Evolutionary conservation across 2,329 filamentous ascomycete genomes (phyloP).

Genomic region (Sporothrix brasiliensis): DNA sequence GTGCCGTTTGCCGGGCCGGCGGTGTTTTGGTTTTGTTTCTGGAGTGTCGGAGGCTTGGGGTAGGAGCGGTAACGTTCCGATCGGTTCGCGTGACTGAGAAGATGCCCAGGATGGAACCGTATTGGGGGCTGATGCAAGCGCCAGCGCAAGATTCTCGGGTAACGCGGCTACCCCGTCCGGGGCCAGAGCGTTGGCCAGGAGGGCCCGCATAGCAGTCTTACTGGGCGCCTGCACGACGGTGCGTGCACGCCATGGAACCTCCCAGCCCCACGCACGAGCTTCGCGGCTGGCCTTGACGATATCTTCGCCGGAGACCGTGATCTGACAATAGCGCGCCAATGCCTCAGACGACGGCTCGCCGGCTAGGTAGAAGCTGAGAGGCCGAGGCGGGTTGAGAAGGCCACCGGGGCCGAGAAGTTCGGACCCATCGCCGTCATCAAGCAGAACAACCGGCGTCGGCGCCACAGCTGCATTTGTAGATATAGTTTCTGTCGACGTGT

Average conservation of each 20-base stretch:
- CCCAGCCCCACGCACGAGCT: conserved; percentile 57
- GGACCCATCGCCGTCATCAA: conserved; percentile 47
- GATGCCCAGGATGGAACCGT: conserved; percentile 31
- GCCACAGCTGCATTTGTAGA: background rate
- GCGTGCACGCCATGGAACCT: conserved; percentile 62
- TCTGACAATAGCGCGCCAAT: conserved; percentile 47
- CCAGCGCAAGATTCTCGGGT: background rate
- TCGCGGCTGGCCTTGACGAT: conserved; percentile 49
- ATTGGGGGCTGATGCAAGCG: conserved; percentile 29
- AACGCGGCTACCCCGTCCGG: background rate
- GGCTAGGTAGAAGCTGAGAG: conserved; percentile 55
- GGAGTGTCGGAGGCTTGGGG: no score
- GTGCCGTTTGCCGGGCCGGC: conserved; percentile 60
- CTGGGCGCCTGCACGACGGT: conserved; percentile 47
- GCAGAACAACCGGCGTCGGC: conserved; percentile 50
- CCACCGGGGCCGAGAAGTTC: conserved; percentile 44
- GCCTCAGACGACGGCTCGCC: conserved; percentile 44
- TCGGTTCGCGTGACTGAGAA: conserved; percentile 26
- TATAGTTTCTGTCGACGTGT: background rate
- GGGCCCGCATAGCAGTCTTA: conserved; percentile 33
- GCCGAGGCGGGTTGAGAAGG: conserved; percentile 48
- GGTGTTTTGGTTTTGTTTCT: conserved; percentile 41
- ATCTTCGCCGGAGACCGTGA: conserved; percentile 57
- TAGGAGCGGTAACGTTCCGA: background rate
- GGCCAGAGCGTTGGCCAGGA: conserved; percentile 33